Conservation (phyloP, 2,329 filamentous ascomycete species). For the Polychaeton citri region DNA sequence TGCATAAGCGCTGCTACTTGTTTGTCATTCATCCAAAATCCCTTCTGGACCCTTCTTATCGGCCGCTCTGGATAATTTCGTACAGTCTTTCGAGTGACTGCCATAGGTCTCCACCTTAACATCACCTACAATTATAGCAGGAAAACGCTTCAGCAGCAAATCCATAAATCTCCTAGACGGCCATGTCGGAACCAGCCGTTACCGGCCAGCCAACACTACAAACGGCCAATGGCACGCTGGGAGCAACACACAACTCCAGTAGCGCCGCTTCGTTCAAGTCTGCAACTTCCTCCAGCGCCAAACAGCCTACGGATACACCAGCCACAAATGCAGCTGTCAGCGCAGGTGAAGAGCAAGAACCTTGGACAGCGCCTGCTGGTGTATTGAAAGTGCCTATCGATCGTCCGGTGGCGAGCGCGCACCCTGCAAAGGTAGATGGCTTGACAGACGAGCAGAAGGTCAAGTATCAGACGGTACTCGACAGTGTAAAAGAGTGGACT, state of each 20-base stretch:
- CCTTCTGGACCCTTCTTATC: too few species aligned
- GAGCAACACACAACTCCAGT: conserved; percentile 3
- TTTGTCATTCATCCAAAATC: too few species aligned
- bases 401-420: conserved; percentile 34
- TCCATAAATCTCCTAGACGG: too few species aligned
- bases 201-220: neutral
- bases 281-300: conserved; percentile 9
- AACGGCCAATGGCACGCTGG: conserved; percentile 10
- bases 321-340: conserved; percentile 9
- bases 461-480: conserved; percentile 71
- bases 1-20: too few species aligned
- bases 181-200: neutral
- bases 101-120: too few species aligned
- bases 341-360: conserved; percentile 8
- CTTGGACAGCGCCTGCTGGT: conserved; percentile 15
- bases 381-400: conserved; percentile 20
- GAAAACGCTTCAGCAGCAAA: too few species aligned
- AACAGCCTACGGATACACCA: conserved; percentile 8
- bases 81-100: too few species aligned
- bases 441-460: conserved; percentile 64
- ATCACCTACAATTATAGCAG: too few species aligned
- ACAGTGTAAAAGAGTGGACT: conserved; percentile 56
- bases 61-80: too few species aligned
- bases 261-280: conserved; percentile 6
- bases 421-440: conserved; percentile 41